A percentile compares a stretch with the other conserved stretches of the same genome.
These are phyloP conservation scores for Fistulifera solaris DNA, from an alignment of 108 stramenopile species.

Conservation along the genomic window DNA sequence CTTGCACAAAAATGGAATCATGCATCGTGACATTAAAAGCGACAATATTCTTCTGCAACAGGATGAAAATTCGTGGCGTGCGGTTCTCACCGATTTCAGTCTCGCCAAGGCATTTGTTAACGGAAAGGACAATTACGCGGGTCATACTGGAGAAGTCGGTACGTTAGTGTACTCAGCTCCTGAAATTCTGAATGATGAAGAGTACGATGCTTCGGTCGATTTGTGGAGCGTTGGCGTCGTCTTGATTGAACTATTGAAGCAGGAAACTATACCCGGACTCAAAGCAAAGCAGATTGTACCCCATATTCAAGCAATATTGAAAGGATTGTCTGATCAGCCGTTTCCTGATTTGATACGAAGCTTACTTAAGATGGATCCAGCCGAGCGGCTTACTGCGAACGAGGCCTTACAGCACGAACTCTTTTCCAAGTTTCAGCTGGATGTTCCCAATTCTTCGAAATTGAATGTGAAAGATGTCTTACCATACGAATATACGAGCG, in stretches of 20 bases:
- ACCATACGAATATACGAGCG: conserved; percentile 20
- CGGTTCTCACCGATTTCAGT: conserved; percentile 75
- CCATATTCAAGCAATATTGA: conserved; percentile 38
- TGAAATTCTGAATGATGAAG: conserved; percentile 51
- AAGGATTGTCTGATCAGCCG: conserved; percentile 51
- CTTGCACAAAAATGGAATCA: conserved; percentile 91
- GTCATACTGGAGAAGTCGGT: conserved; percentile 58
- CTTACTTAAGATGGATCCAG: conserved; percentile 45
- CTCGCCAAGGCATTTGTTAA: conserved; percentile 57
- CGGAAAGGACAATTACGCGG: conserved; percentile 22
- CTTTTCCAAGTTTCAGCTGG: conserved; percentile 57
- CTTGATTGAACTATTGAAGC: conserved; percentile 58
- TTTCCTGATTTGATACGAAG: conserved; percentile 63
- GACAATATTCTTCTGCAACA: conserved; percentile 84
- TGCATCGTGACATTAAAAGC: conserved; percentile 97
- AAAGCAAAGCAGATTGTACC: conserved; percentile 56
- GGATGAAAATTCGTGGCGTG: conserved; percentile 28
- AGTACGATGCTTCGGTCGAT: conserved; percentile 63
- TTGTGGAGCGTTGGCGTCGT: conserved; percentile 80
- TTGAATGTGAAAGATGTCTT: conserved; percentile 16
- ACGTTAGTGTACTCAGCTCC: conserved; percentile 69
- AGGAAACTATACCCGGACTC: conserved; percentile 29
- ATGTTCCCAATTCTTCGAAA: conserved; percentile 20
- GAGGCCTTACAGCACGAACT: conserved; percentile 49
- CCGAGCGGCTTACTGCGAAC: conserved; percentile 48